These are phyloP conservation scores for Pseudogymnoascus sp. DNA, from an alignment of 2,329 filamentous ascomycete species.

Conservation along the genomic window DNA sequence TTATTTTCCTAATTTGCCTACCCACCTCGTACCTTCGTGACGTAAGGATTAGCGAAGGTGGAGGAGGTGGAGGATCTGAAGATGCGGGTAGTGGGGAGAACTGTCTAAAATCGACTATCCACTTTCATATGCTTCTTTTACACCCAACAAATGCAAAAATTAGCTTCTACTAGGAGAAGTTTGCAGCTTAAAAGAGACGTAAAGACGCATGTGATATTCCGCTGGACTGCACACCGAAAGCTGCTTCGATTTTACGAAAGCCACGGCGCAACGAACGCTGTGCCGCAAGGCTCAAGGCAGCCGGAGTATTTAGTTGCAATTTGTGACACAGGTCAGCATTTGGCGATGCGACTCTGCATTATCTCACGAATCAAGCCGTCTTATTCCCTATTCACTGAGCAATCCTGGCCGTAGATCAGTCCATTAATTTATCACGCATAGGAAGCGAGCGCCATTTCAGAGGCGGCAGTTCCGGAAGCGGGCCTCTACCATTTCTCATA, in stretches of 20 bases:
- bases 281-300: background rate
- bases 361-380: background rate
- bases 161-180: background rate
- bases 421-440: background rate
- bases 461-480: background rate
- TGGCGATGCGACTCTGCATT: background rate
- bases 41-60: constrained; percentile 4
- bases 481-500: background rate
- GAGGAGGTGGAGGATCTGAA: background rate
- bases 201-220: background rate
- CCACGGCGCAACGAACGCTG: background rate
- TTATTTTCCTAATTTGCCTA: constrained; percentile 3
- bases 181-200: background rate
- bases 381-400: background rate
- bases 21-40: background rate
- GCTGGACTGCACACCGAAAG: background rate
- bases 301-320: background rate
- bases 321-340: background rate
- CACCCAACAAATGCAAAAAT: background rate
- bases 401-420: background rate
- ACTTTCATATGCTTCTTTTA: constrained; percentile 9
- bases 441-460: background rate
- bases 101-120: background rate
- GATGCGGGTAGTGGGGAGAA: constrained; percentile 1
- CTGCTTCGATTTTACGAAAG: background rate